A percentile compares a stretch with the other conserved stretches of the same genome.
phyloP scores from a whole-genome alignment of 352 stramenopile species.

The Thraustotheca clavata region DNA sequence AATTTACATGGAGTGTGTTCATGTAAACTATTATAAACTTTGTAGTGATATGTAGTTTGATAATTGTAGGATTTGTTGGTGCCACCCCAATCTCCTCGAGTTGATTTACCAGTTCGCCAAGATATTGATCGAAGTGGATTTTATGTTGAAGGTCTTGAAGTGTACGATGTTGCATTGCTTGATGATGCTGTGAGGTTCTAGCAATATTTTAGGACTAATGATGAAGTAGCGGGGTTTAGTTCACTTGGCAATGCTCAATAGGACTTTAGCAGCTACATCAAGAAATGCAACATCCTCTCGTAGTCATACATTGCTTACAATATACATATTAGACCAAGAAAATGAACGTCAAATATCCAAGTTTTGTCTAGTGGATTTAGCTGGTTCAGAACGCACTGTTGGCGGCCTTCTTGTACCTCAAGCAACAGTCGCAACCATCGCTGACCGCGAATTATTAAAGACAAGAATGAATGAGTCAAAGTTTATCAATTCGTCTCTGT shows the following conservation, averaged over 20 bases:
- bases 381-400: conserved; percentile 45
- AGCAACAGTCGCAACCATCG: conserved; percentile 26
- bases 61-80: conserved; percentile 38
- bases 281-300: conserved; percentile 64
- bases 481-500: conserved; percentile 69
- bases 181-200: conserved; percentile 31
- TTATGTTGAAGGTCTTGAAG: conserved; percentile 47
- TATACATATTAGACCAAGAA: conserved; percentile 31
- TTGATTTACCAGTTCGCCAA: conserved; percentile 39
- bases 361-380: conserved; percentile 65
- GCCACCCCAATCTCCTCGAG: conserved; percentile 8
- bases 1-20: conserved; percentile 68
- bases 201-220: neutral
- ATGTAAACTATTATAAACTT: neutral
- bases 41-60: neutral
- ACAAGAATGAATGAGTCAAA: conserved; percentile 66
- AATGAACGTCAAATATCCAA: conserved; percentile 23
- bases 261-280: conserved; percentile 41
- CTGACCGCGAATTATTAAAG: conserved; percentile 42
- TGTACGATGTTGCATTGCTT: conserved; percentile 39
- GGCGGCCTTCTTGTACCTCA: conserved; percentile 47
- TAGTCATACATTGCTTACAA: conserved; percentile 59
- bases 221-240: conserved; percentile 29
- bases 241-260: conserved; percentile 38
- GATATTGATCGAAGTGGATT: conserved; percentile 38